Base-by-base conservation (phyloP, 2,329 filamentous ascomycete species). In the Talaromyces rugulosus region DNA sequence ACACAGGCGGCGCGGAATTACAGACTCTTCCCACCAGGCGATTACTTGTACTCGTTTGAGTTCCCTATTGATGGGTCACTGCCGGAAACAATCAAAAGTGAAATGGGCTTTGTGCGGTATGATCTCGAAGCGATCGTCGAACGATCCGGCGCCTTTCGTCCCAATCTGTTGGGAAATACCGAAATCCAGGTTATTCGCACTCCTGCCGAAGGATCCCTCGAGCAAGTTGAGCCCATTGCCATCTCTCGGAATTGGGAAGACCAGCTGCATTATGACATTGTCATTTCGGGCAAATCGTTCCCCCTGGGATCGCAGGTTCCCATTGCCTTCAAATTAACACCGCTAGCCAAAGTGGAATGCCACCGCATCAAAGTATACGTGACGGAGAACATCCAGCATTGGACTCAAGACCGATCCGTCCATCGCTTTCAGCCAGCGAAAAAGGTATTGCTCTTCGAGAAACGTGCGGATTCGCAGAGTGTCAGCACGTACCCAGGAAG, bases 171-270 rank as follows among this genome's bases (percentile, higher is more conserved):
- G 61, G 93, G 93, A 44, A 83, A 81, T 51, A 91, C 92, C 72
- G 92, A 96, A 74, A 87, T 97, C 2, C 85, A 84, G 8, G 86
- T 97, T 55, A 91, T 96, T 59, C 88, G 93, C 52, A 87, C 95
- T 3, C 93, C 93, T 0, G 87, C 94, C 56, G 92, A 96, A 75
- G 86, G 92, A 53, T 96, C 92, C 0, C 81, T 96, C 28, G 93
- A 97, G 75, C 92, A 92, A 75, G 89, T 92, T 30, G 93, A 97
- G 72, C 93, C 93, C 2, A 96, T 97, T 69, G 94, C 92, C 11
- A 96, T 97, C 70, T 94, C 90, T 66, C 84, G 93, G 23, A 92
- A 91, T 65, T 97, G 93, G 93, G 93, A 97, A 73, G 92, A 97
- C 68, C 93, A 96, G 71, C 81, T 97, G 34, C 92, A 96, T 71